Conservation (phyloP, 2,329 filamentous ascomycete genomes). For the Exophiala sp. region DNA sequence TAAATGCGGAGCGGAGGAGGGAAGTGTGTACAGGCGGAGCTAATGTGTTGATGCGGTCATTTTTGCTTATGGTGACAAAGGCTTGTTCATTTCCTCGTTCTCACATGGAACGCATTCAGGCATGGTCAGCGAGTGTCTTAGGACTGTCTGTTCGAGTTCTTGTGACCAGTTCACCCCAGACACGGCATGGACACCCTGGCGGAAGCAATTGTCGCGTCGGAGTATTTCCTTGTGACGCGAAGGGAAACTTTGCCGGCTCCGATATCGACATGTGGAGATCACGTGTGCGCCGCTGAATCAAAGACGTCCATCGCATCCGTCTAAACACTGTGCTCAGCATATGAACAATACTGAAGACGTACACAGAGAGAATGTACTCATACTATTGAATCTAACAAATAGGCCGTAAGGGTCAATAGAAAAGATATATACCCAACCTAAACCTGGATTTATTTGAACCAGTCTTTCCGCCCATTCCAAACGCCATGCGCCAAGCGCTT, state of each 20-base stretch:
- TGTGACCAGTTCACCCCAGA: not conserved
- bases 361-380: too few species aligned
- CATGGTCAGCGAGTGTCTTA: not conserved
- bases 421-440: constrained; percentile 10
- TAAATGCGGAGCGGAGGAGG: not conserved
- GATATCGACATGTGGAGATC: not conserved
- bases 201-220: not conserved
- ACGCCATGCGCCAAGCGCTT: constrained; percentile 10
- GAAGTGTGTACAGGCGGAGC: not conserved
- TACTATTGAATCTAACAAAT: constrained; percentile 4
- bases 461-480: not conserved
- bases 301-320: too few species aligned
- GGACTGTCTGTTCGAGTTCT: not conserved
- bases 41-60: not conserved
- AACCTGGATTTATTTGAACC: too few species aligned
- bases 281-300: not conserved
- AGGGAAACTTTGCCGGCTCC: not conserved
- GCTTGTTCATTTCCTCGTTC: not conserved
- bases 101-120: not conserved
- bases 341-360: too few species aligned
- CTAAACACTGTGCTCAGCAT: too few species aligned
- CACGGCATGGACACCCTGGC: constrained; percentile 2
- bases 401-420: constrained; percentile 2
- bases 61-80: not conserved
- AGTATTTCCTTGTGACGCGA: not conserved